Conservation (phyloP, 2,329 filamentous ascomycete species). For the Talaromyces atroroseus region DNA sequence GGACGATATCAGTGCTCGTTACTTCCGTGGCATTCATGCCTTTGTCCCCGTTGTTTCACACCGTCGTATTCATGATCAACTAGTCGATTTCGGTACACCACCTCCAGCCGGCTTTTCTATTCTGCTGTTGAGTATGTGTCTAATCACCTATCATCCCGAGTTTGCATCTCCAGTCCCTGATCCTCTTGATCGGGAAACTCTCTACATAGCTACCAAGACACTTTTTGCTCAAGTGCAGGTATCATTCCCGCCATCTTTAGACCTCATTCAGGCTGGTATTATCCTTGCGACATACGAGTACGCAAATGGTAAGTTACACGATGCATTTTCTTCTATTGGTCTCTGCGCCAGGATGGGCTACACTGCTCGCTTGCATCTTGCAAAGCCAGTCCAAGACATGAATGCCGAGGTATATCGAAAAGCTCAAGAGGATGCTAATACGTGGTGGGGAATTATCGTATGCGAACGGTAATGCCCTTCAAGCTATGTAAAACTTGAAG, state of each 20-base stretch:
- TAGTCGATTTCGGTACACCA: slow-evolving; percentile 16
- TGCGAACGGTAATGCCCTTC: slow-evolving; percentile 23
- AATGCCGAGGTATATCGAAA: not conserved
- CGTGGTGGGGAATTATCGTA: slow-evolving; percentile 27
- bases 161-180: not conserved
- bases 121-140: slow-evolving; percentile 23
- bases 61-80: slow-evolving; percentile 21
- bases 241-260: slow-evolving; percentile 16
- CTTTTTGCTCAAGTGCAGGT: slow-evolving; percentile 23
- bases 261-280: slow-evolving; percentile 25
- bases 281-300: slow-evolving; percentile 28
- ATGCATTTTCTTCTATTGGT: slow-evolving; percentile 22
- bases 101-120: slow-evolving; percentile 22
- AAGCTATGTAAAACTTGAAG: not conserved
- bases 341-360: slow-evolving; percentile 24
- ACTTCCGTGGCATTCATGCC: slow-evolving; percentile 25
- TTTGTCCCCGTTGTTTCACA: slow-evolving; percentile 26
- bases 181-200: slow-evolving; percentile 9
- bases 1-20: slow-evolving; percentile 24
- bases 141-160: slow-evolving; percentile 16
- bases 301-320: slow-evolving; percentile 15
- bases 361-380: slow-evolving; percentile 17
- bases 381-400: not conserved
- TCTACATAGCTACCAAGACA: slow-evolving; percentile 22
- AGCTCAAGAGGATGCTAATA: slow-evolving; percentile 22